Evolutionary conservation across 768 basidiomycete genomes (phyloP).

Genomic region (Pulveroboletus sp.): DNA sequence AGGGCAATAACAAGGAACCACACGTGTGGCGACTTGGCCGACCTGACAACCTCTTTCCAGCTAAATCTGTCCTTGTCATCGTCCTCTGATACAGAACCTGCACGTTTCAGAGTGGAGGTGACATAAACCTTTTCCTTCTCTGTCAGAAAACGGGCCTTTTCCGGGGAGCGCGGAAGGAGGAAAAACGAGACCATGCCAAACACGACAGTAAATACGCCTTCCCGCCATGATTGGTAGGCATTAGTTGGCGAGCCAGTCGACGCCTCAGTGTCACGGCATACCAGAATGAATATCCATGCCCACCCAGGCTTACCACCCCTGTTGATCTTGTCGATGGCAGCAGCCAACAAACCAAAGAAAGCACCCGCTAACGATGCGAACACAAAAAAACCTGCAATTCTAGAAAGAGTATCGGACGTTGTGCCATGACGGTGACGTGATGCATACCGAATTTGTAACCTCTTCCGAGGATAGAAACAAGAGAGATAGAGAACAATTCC

Average conservation of each 20-base stretch:
- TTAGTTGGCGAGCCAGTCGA: neutral
- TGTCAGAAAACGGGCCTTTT: constrained; percentile 46
- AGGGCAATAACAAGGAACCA: constrained; percentile 37
- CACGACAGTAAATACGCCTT: constrained; percentile 59
- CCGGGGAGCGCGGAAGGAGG: constrained; percentile 43
- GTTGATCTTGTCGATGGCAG: constrained; percentile 52
- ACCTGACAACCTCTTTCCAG: constrained; percentile 50
- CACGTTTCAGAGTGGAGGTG: constrained; percentile 20
- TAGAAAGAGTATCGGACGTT: constrained; percentile 10
- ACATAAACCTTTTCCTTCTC: constrained; percentile 47
- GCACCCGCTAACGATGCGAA: constrained; percentile 54
- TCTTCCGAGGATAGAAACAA: constrained; percentile 37
- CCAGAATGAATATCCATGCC: constrained; percentile 58
- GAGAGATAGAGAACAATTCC: constrained; percentile 55
- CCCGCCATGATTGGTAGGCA: constrained; percentile 20
- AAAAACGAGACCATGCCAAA: constrained; percentile 51
- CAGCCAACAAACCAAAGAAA: constrained; percentile 61
- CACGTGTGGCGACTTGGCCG: constrained; percentile 51
- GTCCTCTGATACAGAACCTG: constrained; percentile 37
- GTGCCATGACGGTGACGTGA: neutral
- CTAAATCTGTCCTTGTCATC: constrained; percentile 43
- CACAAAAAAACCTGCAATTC: constrained; percentile 37
- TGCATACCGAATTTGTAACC: constrained; percentile 23
- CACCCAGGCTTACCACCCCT: constrained; percentile 52
- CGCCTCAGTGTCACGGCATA: constrained; percentile 13